Base-by-base conservation (phyloP, 2,329 filamentous ascomycete species). In the Allantophomopsis lycopodina region DNA sequence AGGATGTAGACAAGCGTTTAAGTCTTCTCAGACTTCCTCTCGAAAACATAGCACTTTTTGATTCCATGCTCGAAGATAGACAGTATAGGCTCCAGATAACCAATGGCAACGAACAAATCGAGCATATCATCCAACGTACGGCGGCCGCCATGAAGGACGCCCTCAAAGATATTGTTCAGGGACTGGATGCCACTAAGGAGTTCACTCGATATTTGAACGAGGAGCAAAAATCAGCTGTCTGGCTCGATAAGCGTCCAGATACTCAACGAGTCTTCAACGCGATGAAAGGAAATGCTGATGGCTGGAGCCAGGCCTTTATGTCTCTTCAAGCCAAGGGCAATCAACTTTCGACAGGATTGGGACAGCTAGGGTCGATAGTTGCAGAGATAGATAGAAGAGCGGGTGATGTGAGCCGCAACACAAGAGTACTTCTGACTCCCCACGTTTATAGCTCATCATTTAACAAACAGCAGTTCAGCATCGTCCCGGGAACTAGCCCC, bases 231-330 rank as follows among this genome's bases (percentile, higher is more conserved):
- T 68, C 73, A 4, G 66, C 69, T 47, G 76, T 73, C 57, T 69
- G 76, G 41, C 61, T 69, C 38, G 63, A 70, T 13, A 75, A 80
- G 36, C 72, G 83, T 16, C 66, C 71, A 2, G 69, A 75, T 36
- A 64, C 80, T 36, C 68, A 71, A 30, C 78, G 83, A 36, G 85
- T 94, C 15, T 91, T 83, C 50, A 73, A 79, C 32, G 86, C 88
- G 31, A 96, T 96, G 88, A 81, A 83, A 52, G 84, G 85, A 28
- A 96, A 96, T 50, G 80, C 87, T 7, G 83, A 93, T 46, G 87
- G 88, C 34, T 96, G 89, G 89, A 75, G 79, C 42, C 76, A 79
- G 41, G 86, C 86, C 6, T 79, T 94, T 52, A 70, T 77, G 40
- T 80, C 81, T 40, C 67, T 95, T 43, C 79, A 86, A 54, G 71